Conservation (phyloP, 2,329 filamentous ascomycete species). For the Cladophialophora chaetospira region DNA sequence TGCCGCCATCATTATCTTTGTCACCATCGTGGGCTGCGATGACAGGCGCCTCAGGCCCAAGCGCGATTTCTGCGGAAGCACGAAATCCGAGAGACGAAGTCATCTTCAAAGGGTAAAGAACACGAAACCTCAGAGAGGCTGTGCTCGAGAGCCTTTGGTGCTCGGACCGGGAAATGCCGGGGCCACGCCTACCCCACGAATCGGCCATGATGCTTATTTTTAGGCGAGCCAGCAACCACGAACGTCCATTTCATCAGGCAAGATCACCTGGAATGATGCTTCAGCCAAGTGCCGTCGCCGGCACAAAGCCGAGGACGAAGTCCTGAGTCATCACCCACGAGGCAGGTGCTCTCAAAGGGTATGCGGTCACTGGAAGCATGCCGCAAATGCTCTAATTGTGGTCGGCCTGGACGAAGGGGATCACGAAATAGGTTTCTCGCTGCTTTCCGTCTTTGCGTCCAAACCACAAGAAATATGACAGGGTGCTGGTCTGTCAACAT, state of each 20-base stretch:
- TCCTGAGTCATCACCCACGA: too few relatives aligned
- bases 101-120: slow-evolving; percentile 3
- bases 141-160: background rate
- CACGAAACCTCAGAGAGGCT: slow-evolving; percentile 8
- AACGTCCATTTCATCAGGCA: background rate
- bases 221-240: background rate
- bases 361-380: too few relatives aligned
- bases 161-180: background rate
- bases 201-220: background rate
- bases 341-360: background rate
- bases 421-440: too few relatives aligned
- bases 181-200: background rate
- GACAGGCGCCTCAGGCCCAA: too few relatives aligned
- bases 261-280: background rate
- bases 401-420: too few relatives aligned
- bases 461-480: too few relatives aligned
- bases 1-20: too few relatives aligned
- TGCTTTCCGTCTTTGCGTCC: too few relatives aligned
- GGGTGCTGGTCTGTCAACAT: too few relatives aligned
- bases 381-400: too few relatives aligned
- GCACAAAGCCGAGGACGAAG: slow-evolving; percentile 12
- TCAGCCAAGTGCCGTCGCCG: background rate
- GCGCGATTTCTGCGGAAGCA: slow-evolving; percentile 4
- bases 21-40: too few relatives aligned
- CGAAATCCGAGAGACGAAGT: background rate